Percentiles rank a stretch among this genome's conserved stretches.
Evolutionary conservation across 2,329 filamentous ascomycete genomes (phyloP).

Genomic region (Pseudogymnoascus sp.): DNA sequence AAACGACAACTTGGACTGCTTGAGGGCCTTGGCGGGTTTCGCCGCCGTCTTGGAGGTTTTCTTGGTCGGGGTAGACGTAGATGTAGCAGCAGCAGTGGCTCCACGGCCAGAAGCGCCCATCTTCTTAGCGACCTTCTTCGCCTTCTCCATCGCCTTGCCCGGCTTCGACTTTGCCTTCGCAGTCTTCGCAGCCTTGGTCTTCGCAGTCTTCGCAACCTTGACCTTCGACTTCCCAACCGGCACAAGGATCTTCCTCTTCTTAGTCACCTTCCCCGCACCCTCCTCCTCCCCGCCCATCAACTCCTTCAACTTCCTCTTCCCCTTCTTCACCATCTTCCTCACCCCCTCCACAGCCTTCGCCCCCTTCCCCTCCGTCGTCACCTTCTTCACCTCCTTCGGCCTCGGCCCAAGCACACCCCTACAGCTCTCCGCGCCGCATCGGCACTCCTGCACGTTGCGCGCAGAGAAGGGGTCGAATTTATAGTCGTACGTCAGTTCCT

Average conservation of each 20-base stretch:
- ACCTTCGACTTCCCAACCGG: not conserved
- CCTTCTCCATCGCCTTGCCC: not conserved
- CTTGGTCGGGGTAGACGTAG: not conserved
- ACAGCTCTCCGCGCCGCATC: conserved; percentile 56
- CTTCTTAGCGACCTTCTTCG: not conserved
- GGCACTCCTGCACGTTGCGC: conserved; percentile 60
- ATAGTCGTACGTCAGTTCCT: conserved; percentile 93
- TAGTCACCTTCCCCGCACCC: not conserved
- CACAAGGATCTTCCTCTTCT: not conserved
- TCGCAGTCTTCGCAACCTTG: not conserved
- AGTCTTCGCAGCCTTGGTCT: not conserved
- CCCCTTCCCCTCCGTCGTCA: not conserved
- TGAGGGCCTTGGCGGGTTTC: not conserved
- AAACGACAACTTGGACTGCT: not conserved
- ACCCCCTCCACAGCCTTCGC: not conserved
- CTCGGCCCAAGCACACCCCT: conserved; percentile 57
- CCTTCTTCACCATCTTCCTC: not conserved
- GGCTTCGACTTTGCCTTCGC: not conserved
- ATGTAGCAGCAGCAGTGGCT: not conserved
- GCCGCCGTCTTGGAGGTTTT: not conserved
- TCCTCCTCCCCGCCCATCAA: not conserved
- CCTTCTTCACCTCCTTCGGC: conserved; percentile 37
- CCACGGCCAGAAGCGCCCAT: not conserved
- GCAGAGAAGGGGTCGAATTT: conserved; percentile 63
- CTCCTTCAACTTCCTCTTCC: conserved; percentile 7